A percentile compares a stretch with the other conserved stretches of the same genome.
Evolutionary conservation across 129 eudicot genomes (phyloP).

Genomic region (Saussurea involucrata): DNA sequence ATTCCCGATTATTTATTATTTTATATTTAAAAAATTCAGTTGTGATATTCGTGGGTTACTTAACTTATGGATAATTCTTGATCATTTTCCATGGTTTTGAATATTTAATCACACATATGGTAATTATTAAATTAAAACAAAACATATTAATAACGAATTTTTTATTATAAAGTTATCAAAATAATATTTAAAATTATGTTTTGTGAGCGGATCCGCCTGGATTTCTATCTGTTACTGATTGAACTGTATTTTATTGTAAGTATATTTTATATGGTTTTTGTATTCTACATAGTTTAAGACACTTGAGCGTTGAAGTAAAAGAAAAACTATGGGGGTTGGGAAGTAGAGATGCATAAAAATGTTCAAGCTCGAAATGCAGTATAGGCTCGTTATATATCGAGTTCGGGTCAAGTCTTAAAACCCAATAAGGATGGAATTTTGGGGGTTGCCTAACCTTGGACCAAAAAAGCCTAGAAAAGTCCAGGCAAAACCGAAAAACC

Average conservation of each 20-base stretch:
- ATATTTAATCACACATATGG: constrained; percentile 15
- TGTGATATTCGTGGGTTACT: constrained; percentile 20
- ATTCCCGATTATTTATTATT: neutral
- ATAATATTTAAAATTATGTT: neutral
- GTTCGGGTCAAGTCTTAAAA: too few relatives aligned
- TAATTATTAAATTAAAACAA: neutral
- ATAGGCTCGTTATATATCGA: too few relatives aligned
- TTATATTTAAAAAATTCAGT: neutral
- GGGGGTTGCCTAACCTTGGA: too few relatives aligned
- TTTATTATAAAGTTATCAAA: neutral
- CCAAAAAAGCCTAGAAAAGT: too few relatives aligned
- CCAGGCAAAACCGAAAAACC: too few relatives aligned
- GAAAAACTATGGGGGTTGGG: too few relatives aligned
- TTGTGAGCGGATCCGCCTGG: neutral
- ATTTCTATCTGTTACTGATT: neutral
- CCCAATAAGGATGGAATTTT: too few relatives aligned
- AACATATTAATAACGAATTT: neutral
- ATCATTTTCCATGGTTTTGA: neutral
- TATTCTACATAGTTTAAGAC: neutral
- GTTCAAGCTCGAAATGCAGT: too few relatives aligned
- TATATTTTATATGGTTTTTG: neutral
- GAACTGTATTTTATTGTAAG: neutral
- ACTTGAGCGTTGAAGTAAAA: neutral
- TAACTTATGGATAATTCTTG: constrained; percentile 11
- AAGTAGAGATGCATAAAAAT: too few relatives aligned